Percentiles rank a stretch among this genome's conserved stretches.
Evolutionary conservation across 352 stramenopile genomes (phyloP).

Genomic region (Phytophthora megakarya): DNA sequence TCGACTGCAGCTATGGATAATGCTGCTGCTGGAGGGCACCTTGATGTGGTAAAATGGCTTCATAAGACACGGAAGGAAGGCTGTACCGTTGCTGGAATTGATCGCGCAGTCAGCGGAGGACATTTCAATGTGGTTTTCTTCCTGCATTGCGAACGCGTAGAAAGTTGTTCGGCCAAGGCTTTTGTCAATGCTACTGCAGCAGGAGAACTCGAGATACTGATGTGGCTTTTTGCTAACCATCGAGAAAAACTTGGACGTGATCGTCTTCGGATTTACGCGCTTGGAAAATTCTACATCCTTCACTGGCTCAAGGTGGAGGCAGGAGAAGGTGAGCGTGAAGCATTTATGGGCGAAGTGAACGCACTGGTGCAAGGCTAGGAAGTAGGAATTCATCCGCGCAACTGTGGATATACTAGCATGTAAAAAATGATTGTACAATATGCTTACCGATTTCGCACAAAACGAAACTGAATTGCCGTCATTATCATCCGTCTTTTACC

Average conservation of each 20-base stretch:
- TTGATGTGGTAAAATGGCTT: slow-evolving; percentile 27
- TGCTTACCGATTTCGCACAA: too few species aligned
- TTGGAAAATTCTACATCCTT: slow-evolving; percentile 40
- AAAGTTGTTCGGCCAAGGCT: slow-evolving; percentile 24
- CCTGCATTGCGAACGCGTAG: slow-evolving; percentile 23
- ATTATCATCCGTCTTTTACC: too few species aligned
- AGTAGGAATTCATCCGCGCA: slow-evolving; percentile 25
- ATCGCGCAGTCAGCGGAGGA: slow-evolving; percentile 23
- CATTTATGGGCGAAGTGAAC: slow-evolving; percentile 25
- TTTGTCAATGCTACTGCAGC: slow-evolving; percentile 39
- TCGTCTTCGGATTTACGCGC: slow-evolving; percentile 36
- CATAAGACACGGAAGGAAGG: slow-evolving; percentile 23
- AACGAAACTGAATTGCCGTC: too few species aligned
- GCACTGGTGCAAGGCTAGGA: slow-evolving; percentile 21
- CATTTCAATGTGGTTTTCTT: slow-evolving; percentile 31
- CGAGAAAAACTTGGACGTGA: slow-evolving; percentile 31
- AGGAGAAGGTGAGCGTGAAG: slow-evolving; percentile 20
- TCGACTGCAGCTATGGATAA: slow-evolving; percentile 30
- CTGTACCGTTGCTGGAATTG: slow-evolving; percentile 28
- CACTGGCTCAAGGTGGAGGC: slow-evolving; percentile 37
- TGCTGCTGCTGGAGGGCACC: slow-evolving; percentile 18
- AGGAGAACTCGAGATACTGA: slow-evolving; percentile 40
- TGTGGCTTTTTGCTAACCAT: slow-evolving; percentile 36
- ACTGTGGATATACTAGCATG: slow-evolving; percentile 6
- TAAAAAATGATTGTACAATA: slow-evolving; percentile 26